phyloP scores from a whole-genome alignment of 2,329 filamentous ascomycete species.

The Colletotrichum scovillei region DNA sequence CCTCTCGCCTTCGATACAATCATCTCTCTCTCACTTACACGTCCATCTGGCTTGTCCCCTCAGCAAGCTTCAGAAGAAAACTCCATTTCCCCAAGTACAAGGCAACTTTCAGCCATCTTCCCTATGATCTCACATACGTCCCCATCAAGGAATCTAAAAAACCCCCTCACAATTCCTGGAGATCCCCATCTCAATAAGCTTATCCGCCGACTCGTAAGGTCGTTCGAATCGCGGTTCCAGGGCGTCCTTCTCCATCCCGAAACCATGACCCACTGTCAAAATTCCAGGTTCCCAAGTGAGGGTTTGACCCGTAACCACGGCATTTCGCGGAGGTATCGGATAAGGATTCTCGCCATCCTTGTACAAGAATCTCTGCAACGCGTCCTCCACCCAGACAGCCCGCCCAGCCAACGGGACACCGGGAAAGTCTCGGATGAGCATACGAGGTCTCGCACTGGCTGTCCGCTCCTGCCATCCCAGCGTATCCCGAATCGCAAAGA shows the following conservation, averaged over 20 bases:
- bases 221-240: constrained; percentile 6
- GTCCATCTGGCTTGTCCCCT: too few relatives aligned
- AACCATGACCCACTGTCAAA: neutral
- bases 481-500: constrained; percentile 38
- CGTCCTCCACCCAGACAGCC: constrained; percentile 20
- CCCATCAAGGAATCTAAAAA: neutral
- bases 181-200: neutral
- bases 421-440: neutral
- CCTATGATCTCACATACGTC: too few relatives aligned
- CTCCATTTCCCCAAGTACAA: too few relatives aligned
- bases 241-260: constrained; percentile 1
- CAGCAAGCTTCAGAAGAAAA: too few relatives aligned
- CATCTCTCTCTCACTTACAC: too few relatives aligned
- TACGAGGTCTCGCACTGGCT: constrained; percentile 1
- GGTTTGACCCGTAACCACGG: neutral
- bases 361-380: constrained; percentile 40
- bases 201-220: neutral
- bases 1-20: too few relatives aligned
- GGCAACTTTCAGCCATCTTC: too few relatives aligned
- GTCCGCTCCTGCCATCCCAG: constrained; percentile 35
- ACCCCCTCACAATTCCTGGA: neutral
- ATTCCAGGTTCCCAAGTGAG: neutral
- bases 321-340: neutral
- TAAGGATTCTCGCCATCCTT: constrained; percentile 39
- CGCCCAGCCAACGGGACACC: neutral